Evolutionary conservation across 805 yeast species (phyloP).

Genomic region (Yamadazyma akitaensis): DNA sequence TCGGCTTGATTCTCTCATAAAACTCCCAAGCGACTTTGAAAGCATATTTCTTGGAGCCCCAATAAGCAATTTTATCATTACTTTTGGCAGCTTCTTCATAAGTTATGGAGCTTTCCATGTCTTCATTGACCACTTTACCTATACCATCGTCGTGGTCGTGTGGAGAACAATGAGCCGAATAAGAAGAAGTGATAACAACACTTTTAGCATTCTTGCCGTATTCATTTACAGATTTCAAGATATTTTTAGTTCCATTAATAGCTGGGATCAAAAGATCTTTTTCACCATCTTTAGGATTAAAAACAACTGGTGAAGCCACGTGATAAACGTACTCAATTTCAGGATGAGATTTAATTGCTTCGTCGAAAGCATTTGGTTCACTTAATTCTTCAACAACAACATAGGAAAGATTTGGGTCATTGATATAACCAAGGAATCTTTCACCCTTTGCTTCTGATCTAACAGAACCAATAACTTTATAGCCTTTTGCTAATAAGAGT

Average conservation of each 20-base stretch:
- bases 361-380: slow-evolving; percentile 23
- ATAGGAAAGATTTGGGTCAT: slow-evolving; percentile 18
- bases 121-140: slow-evolving; percentile 2
- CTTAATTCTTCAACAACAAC: slow-evolving; percentile 22
- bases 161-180: slow-evolving; percentile 1
- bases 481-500: slow-evolving; percentile 34
- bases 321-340: slow-evolving; percentile 26
- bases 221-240: slow-evolving; percentile 43
- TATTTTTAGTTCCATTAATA: slow-evolving; percentile 30
- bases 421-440: slow-evolving; percentile 20
- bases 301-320: slow-evolving; percentile 28
- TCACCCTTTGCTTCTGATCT: slow-evolving; percentile 44
- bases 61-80: slow-evolving; percentile 18
- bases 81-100: slow-evolving; percentile 3
- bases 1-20: slow-evolving; percentile 29
- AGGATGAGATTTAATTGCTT: slow-evolving; percentile 22
- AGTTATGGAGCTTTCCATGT: slow-evolving; percentile 1
- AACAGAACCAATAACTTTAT: slow-evolving; percentile 50
- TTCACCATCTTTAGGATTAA: slow-evolving; percentile 18
- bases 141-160: neutral
- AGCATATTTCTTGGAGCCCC: slow-evolving; percentile 51
- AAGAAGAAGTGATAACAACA: slow-evolving; percentile 53
- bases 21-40: slow-evolving; percentile 56
- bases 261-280: slow-evolving; percentile 28
- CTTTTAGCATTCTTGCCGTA: slow-evolving; percentile 40